Conservation (phyloP, 225 moss, liverwort and hornwort species). For the Sphagnum contortum region DNA sequence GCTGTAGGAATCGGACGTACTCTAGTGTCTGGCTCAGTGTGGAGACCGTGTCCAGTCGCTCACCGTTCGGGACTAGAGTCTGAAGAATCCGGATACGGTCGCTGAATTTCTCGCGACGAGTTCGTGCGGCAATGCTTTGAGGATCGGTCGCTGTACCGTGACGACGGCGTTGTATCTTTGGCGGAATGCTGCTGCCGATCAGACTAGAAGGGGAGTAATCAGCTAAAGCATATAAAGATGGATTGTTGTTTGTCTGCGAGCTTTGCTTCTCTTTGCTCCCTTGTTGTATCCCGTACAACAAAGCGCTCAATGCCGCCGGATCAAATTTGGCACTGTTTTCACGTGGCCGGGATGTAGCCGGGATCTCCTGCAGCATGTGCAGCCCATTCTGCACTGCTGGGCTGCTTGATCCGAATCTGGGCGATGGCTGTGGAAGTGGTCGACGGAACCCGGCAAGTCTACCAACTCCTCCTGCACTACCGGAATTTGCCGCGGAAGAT, state of each 20-base stretch:
- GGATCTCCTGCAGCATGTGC: constrained; percentile 2
- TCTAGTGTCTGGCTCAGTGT: constrained; percentile 95
- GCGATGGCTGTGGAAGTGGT: not conserved
- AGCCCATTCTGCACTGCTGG: constrained; percentile 2
- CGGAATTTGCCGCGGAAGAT: not conserved
- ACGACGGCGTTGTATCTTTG: constrained; percentile 43
- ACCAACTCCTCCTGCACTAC: not conserved
- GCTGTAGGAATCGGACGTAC: constrained; percentile 92
- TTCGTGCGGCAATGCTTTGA: constrained; percentile 74
- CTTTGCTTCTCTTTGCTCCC: constrained; percentile 13
- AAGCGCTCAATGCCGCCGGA: constrained; percentile 40
- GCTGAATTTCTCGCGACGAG: constrained; percentile 85
- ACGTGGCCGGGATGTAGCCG: not conserved
- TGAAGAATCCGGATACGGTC: constrained; percentile 92
- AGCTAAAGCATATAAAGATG: too few species aligned
- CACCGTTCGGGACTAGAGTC: constrained; percentile 85
- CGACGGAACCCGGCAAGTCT: too few species aligned
- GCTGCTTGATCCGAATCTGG: not conserved
- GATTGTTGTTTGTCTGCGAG: not conserved
- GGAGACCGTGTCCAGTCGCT: constrained; percentile 93
- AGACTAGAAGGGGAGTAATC: too few species aligned
- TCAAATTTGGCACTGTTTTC: constrained; percentile 42
- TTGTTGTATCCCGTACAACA: constrained; percentile 35
- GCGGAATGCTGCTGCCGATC: not conserved
- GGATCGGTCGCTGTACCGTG: constrained; percentile 59